A percentile compares a stretch with the other conserved stretches of the same genome.
These are phyloP conservation scores for Rhynchospora pubera DNA, from an alignment of 176 grass and related monocot species.

Conservation along the genomic window DNA sequence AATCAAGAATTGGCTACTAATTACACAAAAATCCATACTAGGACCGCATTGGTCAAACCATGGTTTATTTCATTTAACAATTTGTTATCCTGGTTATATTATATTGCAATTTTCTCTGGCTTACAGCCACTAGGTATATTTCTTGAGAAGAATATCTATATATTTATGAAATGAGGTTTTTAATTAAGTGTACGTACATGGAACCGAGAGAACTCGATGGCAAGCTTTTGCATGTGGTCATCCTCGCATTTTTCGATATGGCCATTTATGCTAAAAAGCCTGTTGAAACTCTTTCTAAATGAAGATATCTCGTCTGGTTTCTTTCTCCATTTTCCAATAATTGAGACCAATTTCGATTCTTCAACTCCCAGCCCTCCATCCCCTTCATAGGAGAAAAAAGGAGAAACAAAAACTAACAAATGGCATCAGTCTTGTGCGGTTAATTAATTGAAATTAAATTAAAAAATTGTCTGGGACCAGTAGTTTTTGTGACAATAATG, in stretches of 20 bases:
- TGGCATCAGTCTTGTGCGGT: neutral
- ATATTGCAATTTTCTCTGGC: no score
- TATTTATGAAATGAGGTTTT: neutral
- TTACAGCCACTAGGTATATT: neutral
- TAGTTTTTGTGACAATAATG: neutral
- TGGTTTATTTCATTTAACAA: neutral
- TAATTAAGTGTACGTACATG: constrained; percentile 22
- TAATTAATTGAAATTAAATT: neutral
- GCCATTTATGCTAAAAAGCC: constrained; percentile 43
- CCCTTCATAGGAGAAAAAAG: constrained; percentile 31
- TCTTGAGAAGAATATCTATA: neutral
- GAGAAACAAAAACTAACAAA: no score
- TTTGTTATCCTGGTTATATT: neutral
- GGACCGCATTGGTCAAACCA: neutral
- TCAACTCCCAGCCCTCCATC: constrained; percentile 74
- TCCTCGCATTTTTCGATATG: constrained; percentile 64
- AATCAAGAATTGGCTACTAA: no score
- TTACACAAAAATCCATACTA: no score
- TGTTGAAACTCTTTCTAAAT: constrained; percentile 53
- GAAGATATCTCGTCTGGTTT: constrained; percentile 59
- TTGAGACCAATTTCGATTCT: constrained; percentile 50
- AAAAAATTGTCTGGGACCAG: neutral
- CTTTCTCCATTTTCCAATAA: constrained; percentile 52
- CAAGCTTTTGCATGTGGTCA: constrained; percentile 42
- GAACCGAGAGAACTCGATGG: constrained; percentile 72